phyloP scores from a whole-genome alignment of 176 grass and related monocot genomes.

The Oryza rufipogon region DNA sequence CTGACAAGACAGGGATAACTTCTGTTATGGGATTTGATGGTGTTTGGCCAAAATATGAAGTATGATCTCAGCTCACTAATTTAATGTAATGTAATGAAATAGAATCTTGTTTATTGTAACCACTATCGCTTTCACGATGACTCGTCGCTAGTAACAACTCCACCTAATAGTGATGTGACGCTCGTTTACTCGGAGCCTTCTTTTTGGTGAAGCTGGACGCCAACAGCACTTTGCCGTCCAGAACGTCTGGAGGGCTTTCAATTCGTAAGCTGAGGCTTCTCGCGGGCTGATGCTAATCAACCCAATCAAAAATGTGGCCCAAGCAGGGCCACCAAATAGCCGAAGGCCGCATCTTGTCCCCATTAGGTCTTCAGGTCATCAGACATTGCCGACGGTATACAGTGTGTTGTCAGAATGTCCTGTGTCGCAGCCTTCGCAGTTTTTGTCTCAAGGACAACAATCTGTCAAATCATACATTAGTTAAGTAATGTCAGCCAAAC shows the following conservation, averaged over 20 bases:
- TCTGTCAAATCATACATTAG: constrained; percentile 59
- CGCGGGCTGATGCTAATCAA: background rate
- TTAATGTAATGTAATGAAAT: constrained; percentile 32
- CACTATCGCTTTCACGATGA: constrained; percentile 28
- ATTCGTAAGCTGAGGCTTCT: constrained; percentile 6
- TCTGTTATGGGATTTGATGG: constrained; percentile 14
- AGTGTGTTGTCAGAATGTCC: constrained; percentile 85
- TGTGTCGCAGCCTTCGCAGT: constrained; percentile 90
- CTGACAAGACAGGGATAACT: background rate
- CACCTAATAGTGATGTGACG: constrained; percentile 32
- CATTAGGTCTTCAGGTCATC: constrained; percentile 78
- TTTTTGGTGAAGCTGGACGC: background rate
- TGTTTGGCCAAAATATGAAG: background rate
- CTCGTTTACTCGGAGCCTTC: background rate
- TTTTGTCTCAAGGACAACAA: constrained; percentile 86
- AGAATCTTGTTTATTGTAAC: constrained; percentile 20
- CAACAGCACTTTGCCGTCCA: background rate
- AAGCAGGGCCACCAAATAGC: background rate
- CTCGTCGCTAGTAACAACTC: constrained; percentile 29
- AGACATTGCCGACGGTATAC: constrained; percentile 89
- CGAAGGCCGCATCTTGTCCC: background rate
- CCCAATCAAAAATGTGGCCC: constrained; percentile 37
- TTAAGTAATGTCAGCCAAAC: background rate
- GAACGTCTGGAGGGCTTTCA: background rate
- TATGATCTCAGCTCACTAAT: constrained; percentile 22